Conservation (phyloP, 75 land plant genomes). For the Pseudotsuga menziesii region DNA sequence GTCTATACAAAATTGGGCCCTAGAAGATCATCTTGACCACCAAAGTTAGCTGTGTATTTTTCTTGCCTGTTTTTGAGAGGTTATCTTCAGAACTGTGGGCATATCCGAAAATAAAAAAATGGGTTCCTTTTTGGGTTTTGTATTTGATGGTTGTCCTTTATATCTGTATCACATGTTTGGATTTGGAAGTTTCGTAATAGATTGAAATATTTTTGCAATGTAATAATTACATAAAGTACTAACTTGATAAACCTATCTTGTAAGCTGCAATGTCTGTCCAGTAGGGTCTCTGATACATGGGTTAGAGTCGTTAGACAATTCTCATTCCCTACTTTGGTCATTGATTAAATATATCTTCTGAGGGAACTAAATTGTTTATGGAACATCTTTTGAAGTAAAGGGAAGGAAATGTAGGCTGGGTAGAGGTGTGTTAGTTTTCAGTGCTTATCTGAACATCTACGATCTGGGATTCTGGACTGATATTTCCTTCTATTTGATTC, state of each 20-base stretch:
- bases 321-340: not conserved
- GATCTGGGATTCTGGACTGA: not conserved
- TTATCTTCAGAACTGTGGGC: too few species aligned
- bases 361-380: not conserved
- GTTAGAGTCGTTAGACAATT: not conserved
- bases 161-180: not conserved
- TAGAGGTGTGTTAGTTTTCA: not conserved
- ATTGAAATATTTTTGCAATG: not conserved
- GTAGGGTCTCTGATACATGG: not conserved
- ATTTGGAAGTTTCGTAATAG: not conserved
- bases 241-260: not conserved
- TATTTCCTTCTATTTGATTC: constrained; percentile 3
- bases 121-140: too few species aligned
- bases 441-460: not conserved
- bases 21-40: too few species aligned
- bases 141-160: not conserved
- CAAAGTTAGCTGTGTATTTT: too few species aligned
- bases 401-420: not conserved
- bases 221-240: too few species aligned
- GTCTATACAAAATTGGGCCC: too few species aligned
- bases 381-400: not conserved
- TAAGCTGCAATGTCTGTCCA: not conserved
- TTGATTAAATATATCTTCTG: not conserved
- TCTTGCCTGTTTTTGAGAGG: too few species aligned
- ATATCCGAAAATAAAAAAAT: too few species aligned